Conservation (phyloP, 768 basidiomycete species). For the Tulasnella sp. region DNA sequence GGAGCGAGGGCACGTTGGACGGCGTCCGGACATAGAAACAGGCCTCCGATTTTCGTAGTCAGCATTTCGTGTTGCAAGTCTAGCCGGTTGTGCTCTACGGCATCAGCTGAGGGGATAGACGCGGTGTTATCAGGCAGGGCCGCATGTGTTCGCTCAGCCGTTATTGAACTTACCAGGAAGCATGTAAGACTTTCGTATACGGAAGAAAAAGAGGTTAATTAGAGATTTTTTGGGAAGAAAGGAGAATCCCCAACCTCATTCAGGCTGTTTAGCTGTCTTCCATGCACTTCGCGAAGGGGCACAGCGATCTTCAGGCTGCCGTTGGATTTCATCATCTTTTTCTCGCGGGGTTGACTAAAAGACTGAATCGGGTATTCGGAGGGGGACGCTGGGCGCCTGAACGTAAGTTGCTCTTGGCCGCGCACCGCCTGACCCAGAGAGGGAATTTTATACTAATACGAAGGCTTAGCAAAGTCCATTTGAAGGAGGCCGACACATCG, state of each 20-base stretch:
- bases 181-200: background rate
- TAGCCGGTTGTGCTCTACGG: background rate
- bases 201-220: background rate
- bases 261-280: background rate
- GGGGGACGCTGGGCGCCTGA: background rate
- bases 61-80: slow-evolving; percentile 11
- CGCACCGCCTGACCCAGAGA: background rate
- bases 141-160: background rate
- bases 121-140: no score
- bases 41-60: background rate
- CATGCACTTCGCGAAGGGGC: background rate
- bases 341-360: background rate
- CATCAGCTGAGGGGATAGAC: background rate
- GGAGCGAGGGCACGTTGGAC: background rate
- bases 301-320: background rate
- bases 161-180: background rate
- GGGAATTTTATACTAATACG: background rate
- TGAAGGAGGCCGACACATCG: background rate
- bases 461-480: background rate
- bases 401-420: no score
- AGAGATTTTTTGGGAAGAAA: background rate
- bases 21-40: background rate
- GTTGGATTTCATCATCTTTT: background rate
- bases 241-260: background rate
- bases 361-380: background rate